Conservation (phyloP, 139 green algal genomes). For the Tetradesmus lagerheimii region DNA sequence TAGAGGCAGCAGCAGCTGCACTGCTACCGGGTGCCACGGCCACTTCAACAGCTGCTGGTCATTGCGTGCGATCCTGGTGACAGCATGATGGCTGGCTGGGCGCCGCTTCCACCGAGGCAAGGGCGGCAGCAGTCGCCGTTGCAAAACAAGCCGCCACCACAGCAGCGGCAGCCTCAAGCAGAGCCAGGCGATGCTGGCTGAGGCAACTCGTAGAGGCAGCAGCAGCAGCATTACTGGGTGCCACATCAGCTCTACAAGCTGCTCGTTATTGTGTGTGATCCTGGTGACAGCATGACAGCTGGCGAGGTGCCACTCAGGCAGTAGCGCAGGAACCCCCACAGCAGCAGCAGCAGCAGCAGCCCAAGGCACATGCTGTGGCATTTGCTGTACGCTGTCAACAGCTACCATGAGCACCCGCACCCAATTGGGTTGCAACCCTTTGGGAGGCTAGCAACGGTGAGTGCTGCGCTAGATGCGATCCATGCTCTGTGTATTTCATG, state of each 20-base stretch:
- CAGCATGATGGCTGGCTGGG: neutral
- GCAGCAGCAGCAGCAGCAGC: too few relatives aligned
- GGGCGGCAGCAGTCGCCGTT: too few relatives aligned
- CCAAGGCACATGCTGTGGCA: neutral
- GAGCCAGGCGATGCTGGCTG: neutral
- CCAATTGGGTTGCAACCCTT: too few relatives aligned
- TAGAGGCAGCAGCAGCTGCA: neutral
- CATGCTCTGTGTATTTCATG: too few relatives aligned
- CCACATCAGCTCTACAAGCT: neutral
- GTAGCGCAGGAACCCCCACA: too few relatives aligned
- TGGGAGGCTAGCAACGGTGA: too few relatives aligned
- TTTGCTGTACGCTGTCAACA: neutral
- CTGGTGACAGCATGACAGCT: neutral
- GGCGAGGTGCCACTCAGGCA: neutral
- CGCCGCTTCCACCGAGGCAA: neutral
- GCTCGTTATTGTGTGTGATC: conserved; percentile 18
- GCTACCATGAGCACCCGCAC: too few relatives aligned
- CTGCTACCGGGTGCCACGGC: neutral
- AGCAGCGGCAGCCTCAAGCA: neutral
- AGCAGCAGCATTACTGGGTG: neutral
- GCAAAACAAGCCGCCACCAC: too few relatives aligned
- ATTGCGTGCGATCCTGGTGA: conserved; percentile 8
- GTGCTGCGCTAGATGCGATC: too few relatives aligned
- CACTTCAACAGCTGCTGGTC: conserved; percentile 12
- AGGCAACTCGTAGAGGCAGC: neutral